Conservation (phyloP, 441 rosid genomes). For the Mallotus japonicus region DNA sequence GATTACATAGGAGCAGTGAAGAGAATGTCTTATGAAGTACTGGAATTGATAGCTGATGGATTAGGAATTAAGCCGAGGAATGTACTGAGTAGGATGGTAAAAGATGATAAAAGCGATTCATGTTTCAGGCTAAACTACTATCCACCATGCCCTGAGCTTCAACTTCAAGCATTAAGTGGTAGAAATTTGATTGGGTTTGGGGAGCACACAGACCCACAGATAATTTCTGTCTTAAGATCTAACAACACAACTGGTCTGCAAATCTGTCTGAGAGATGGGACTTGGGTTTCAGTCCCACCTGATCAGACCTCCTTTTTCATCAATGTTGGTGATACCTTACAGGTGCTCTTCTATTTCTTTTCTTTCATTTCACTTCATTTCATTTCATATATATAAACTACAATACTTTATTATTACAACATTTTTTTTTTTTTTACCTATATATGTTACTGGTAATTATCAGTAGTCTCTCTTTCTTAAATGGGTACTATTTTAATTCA, state of each 20-base stretch:
- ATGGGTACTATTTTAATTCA: no score
- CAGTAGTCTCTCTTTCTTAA: no score
- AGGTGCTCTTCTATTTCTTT: slow-evolving; percentile 38
- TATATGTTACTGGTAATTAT: no score
- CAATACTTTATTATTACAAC: no score
- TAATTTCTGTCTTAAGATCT: slow-evolving; percentile 76
- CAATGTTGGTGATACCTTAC: slow-evolving; percentile 78
- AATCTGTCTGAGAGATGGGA: slow-evolving; percentile 60
- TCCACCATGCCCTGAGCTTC: slow-evolving; percentile 34
- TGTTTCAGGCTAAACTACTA: slow-evolving; percentile 66
- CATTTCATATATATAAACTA: no score
- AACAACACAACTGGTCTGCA: slow-evolving; percentile 90
- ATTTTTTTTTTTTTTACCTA: no score
- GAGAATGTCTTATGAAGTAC: slow-evolving; percentile 54
- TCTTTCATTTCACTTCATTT: no score
- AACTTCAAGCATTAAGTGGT: slow-evolving; percentile 34
- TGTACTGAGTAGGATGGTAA: slow-evolving; percentile 53
- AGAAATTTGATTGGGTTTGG: slow-evolving; percentile 72
- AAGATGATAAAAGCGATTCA: slow-evolving; percentile 70
- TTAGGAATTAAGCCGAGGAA: slow-evolving; percentile 50
- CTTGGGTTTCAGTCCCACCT: slow-evolving; percentile 87
- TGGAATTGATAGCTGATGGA: slow-evolving; percentile 71
- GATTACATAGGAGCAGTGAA: slow-evolving; percentile 54
- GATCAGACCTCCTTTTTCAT: slow-evolving; percentile 72
- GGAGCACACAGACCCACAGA: slow-evolving; percentile 99